Conservation (phyloP, 1,139 yeast species). For the Casaregolazyma suthepensis region DNA sequence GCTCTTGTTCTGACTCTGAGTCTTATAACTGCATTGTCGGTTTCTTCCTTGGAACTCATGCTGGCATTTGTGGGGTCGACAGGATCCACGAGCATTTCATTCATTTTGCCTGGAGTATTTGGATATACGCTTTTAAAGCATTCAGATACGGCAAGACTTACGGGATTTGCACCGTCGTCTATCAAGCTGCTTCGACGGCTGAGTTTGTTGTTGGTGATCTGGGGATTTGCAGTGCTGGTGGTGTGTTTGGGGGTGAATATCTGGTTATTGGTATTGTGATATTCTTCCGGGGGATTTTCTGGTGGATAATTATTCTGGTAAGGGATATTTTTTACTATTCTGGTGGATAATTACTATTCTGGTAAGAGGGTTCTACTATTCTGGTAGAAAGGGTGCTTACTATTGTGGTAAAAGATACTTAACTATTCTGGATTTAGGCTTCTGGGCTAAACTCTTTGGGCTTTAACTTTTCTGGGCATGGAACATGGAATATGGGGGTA, state of each 20-base stretch:
- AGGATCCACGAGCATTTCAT: constrained; percentile 89
- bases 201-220: constrained; percentile 55
- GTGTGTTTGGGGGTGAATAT: constrained; percentile 75
- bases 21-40: constrained; percentile 69
- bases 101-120: constrained; percentile 86
- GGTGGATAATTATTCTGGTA: no score
- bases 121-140: constrained; percentile 54
- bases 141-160: constrained; percentile 11
- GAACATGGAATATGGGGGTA: neutral
- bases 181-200: constrained; percentile 43
- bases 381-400: no score
- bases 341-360: no score
- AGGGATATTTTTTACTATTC: no score
- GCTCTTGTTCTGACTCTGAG: constrained; percentile 53
- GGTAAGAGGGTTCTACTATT: no score
- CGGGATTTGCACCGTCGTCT: constrained; percentile 8
- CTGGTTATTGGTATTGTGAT: constrained; percentile 12
- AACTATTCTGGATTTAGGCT: no score
- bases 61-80: constrained; percentile 92
- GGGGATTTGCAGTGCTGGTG: constrained; percentile 77
- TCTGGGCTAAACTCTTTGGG: no score
- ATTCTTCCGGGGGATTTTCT: no score
- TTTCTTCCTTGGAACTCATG: constrained; percentile 75
- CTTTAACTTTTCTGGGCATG: no score
- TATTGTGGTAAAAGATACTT: no score